phyloP scores from a whole-genome alignment of 805 yeast species.

The Kodamaea neixiangensis region DNA sequence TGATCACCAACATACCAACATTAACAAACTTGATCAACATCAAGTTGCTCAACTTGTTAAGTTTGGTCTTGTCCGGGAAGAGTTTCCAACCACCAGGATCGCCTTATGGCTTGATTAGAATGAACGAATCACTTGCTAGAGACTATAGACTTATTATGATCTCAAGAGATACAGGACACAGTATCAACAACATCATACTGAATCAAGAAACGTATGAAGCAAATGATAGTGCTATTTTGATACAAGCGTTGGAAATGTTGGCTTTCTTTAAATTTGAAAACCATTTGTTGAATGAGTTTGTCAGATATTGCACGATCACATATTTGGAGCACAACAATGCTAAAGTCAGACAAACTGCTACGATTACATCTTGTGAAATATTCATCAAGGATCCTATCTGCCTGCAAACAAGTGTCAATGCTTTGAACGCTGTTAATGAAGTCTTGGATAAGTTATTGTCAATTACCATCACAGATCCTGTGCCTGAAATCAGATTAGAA shows the following conservation, averaged over 20 bases:
- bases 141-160: slow-evolving; percentile 77
- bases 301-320: slow-evolving; percentile 76
- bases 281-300: slow-evolving; percentile 82
- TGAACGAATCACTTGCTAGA: slow-evolving; percentile 66
- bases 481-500: slow-evolving; percentile 79
- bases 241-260: slow-evolving; percentile 79
- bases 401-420: slow-evolving; percentile 75
- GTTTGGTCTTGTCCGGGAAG: slow-evolving; percentile 78
- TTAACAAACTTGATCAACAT: slow-evolving; percentile 71
- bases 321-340: slow-evolving; percentile 82
- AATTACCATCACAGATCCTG: slow-evolving; percentile 85
- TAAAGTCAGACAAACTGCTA: slow-evolving; percentile 80
- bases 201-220: slow-evolving; percentile 35
- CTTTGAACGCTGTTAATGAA: slow-evolving; percentile 80
- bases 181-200: slow-evolving; percentile 34
- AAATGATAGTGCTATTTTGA: slow-evolving; percentile 50
- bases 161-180: slow-evolving; percentile 61
- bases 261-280: slow-evolving; percentile 73
- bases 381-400: slow-evolving; percentile 82
- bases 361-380: slow-evolving; percentile 76
- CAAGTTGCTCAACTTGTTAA: slow-evolving; percentile 67
- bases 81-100: slow-evolving; percentile 84
- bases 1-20: slow-evolving; percentile 77
- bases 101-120: slow-evolving; percentile 62
- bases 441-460: slow-evolving; percentile 80